Percentiles rank a stretch among this genome's conserved stretches.
Conservation (phyloP, 2,329 filamentous ascomycete species). For the Zymoseptoria pseudotritici region DNA sequence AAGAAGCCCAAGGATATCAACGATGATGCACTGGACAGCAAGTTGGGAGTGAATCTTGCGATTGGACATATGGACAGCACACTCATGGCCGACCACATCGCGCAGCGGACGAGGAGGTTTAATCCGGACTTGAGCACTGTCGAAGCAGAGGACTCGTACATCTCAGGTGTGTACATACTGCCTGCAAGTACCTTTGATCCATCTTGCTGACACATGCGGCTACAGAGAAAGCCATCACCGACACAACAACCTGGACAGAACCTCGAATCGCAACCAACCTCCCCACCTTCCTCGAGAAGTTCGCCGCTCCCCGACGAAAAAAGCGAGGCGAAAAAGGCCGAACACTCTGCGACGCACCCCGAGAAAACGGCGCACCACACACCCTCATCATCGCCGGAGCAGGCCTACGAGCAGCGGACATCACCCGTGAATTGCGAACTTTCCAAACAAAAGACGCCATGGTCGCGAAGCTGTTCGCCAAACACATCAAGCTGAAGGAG, state of each 20-base stretch:
- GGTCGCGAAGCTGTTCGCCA: slow-evolving; percentile 91
- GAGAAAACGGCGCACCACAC: slow-evolving; percentile 58
- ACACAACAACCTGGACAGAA: slow-evolving; percentile 69
- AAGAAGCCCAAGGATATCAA: slow-evolving; percentile 56
- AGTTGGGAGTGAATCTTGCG: slow-evolving; percentile 61
- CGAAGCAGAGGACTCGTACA: slow-evolving; percentile 73
- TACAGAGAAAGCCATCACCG: slow-evolving; percentile 64
- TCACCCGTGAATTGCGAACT: slow-evolving; percentile 67
- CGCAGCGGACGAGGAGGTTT: slow-evolving; percentile 69
- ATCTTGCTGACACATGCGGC: background rate
- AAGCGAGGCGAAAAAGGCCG: slow-evolving; percentile 39
- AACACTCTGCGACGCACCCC: slow-evolving; percentile 56
- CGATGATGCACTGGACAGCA: slow-evolving; percentile 46
- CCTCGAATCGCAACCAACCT: slow-evolving; percentile 64
- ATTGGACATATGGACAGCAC: slow-evolving; percentile 77
- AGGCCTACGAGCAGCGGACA: slow-evolving; percentile 76
- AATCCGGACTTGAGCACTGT: slow-evolving; percentile 73
- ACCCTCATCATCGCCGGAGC: slow-evolving; percentile 83
- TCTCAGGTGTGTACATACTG: slow-evolving; percentile 56
- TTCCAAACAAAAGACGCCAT: slow-evolving; percentile 71
- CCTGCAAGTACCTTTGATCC: background rate
- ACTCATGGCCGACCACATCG: slow-evolving; percentile 77
- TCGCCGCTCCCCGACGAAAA: slow-evolving; percentile 33
- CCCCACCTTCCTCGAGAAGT: slow-evolving; percentile 67
- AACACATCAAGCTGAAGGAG: slow-evolving; percentile 93